phyloP scores from a whole-genome alignment of 2,329 filamentous ascomycete species.

The Sordariomycetes sp. region DNA sequence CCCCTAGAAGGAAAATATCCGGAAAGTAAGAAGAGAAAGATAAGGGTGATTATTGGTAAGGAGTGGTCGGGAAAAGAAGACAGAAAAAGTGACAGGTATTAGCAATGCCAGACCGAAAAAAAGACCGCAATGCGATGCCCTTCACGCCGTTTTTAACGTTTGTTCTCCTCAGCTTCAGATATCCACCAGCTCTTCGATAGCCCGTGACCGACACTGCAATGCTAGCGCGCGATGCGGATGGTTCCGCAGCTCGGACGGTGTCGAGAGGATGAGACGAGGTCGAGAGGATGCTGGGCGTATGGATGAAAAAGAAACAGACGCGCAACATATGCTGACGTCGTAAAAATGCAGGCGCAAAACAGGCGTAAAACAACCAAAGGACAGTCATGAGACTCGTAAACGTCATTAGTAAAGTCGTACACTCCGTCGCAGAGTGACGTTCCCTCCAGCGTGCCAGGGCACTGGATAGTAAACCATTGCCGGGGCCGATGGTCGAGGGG shows the following conservation, averaged over 20 bases:
- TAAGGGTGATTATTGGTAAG: slow-evolving; percentile 1
- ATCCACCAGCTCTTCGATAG: background rate
- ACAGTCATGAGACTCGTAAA: slow-evolving; percentile 2
- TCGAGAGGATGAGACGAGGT: background rate
- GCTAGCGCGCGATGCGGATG: background rate
- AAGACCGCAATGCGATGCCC: background rate
- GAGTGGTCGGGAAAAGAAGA: slow-evolving; percentile 3
- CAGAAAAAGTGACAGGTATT: background rate
- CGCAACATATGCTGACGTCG: background rate
- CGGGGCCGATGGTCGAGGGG: background rate
- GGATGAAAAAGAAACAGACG: background rate
- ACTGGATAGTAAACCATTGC: background rate
- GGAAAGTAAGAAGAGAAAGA: slow-evolving; percentile 4
- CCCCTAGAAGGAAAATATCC: background rate
- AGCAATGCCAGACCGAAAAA: background rate
- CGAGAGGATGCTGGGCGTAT: background rate
- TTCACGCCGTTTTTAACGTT: background rate
- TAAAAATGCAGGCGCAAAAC: background rate
- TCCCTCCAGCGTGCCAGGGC: background rate
- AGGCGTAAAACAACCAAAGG: background rate
- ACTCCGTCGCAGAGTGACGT: background rate
- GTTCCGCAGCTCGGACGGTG: background rate
- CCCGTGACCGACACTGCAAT: background rate
- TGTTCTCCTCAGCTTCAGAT: background rate
- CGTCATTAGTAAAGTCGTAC: slow-evolving; percentile 1